Base-by-base conservation (phyloP, 2,329 filamentous ascomycete species). In the Cladophialophora immunda region DNA sequence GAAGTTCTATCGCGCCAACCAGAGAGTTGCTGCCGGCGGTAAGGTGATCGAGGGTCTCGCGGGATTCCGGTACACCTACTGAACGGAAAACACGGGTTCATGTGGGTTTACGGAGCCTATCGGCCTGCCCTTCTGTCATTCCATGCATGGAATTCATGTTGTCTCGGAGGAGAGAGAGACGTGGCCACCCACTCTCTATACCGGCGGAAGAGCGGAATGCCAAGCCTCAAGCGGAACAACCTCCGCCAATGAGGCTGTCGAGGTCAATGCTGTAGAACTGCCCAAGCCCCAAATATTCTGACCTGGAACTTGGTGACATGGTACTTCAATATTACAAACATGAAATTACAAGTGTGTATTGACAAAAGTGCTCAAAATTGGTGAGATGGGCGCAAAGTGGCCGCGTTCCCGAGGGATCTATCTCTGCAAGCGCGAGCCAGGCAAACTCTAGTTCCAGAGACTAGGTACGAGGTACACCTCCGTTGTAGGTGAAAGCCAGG, bases 1-100 rank as follows among this genome's bases (percentile, higher is more conserved):
- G 54, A 73, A 73, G 67, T 73, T 73, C 64, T 62, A 50, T 25
- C 64, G 66, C 22, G 71, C 71, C 5, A 73, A 73, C 66, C 69
- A 71, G 66, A 55, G 71, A 34, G 70, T 32, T 15, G 67, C 61
- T 4, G 65, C 67, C 6, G 70, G 70, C 56, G 70, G 70, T 17
- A 72, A 71, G 62, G 38, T 54, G 3, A 70, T 72, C 36, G 70
- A 71, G 36, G 67, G 67, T 15, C 65, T 72, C 19, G 41, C 62
- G 19, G 70, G 70, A 38, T 72, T 72, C 68, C 45, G 38, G 30
- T 72, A 72, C 56, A 72, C 70, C 7, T 70, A 66, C 60, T 70
- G 64, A 64, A 25, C 50, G 38, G n/a, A n/a, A 27, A 19, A 29
- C 5, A 34, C 22, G 57, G 30, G 3, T 13, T n/a, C 5, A 50